Percentiles rank a stretch among this genome's conserved stretches.
Evolutionary conservation across 73 alveolate species (phyloP).

Genomic region (Effrenium voratum): DNA sequence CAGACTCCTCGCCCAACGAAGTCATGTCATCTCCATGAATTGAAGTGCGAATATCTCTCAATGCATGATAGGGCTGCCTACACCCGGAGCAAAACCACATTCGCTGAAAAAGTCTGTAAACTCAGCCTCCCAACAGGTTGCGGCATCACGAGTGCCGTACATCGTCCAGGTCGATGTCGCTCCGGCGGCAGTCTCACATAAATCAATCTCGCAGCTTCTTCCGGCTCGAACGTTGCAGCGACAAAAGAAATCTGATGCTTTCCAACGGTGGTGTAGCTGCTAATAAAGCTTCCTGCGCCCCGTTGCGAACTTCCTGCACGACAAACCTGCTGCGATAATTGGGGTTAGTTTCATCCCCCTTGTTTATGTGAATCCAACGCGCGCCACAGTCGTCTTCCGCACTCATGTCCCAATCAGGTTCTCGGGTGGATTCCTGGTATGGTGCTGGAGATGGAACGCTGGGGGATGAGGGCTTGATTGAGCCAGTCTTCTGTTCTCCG

Average conservation of each 20-base stretch:
- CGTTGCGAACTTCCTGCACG: neutral
- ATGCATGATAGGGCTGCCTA: neutral
- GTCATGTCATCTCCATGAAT: neutral
- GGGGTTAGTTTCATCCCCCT: constrained; percentile 17
- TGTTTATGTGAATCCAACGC: constrained; percentile 42
- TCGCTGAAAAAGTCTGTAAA: neutral
- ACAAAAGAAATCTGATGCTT: neutral
- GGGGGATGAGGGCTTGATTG: neutral
- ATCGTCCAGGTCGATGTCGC: neutral
- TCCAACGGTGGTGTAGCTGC: constrained; percentile 50
- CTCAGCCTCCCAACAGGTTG: neutral
- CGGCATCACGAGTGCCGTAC: neutral
- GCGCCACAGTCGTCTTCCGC: neutral
- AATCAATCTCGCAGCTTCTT: neutral
- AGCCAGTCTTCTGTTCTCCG: neutral
- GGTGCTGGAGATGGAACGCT: neutral
- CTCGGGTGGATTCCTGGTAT: neutral
- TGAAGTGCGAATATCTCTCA: neutral
- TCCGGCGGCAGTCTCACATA: constrained; percentile 6
- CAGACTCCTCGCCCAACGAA: neutral
- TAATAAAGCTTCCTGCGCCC: neutral
- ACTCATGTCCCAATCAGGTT: neutral
- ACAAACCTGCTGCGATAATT: neutral
- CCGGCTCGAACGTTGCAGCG: neutral
- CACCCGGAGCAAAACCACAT: neutral